These are phyloP conservation scores for Russula griseocarnosa DNA, from an alignment of 768 basidiomycete genomes.

Conservation along the genomic window DNA sequence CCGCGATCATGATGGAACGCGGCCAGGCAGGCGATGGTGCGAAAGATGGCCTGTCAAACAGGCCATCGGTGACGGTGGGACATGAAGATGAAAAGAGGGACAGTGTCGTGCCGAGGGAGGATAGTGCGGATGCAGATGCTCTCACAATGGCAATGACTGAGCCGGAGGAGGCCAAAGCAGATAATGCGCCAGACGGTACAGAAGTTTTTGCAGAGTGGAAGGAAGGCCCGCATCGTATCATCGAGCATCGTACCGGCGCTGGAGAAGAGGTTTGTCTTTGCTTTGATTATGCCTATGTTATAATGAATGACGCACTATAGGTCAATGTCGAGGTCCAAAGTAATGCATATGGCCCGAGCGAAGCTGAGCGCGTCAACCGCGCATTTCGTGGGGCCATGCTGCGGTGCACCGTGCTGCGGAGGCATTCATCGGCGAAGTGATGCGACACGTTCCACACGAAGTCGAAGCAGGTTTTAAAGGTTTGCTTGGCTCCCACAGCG, in stretches of 20 bases:
- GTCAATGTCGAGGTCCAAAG: constrained; percentile 38
- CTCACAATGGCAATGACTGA: constrained; percentile 24
- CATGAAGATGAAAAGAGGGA: constrained; percentile 28
- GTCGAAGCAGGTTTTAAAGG: constrained; percentile 28
- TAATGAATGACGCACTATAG: constrained; percentile 24
- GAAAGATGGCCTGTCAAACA: constrained; percentile 7
- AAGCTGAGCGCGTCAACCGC: constrained; percentile 33
- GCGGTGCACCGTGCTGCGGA: constrained; percentile 32
- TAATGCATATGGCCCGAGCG: constrained; percentile 34
- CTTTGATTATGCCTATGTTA: not conserved
- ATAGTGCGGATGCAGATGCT: constrained; percentile 12
- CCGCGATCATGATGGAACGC: constrained; percentile 46
- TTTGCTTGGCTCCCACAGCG: not conserved
- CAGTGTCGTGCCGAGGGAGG: constrained; percentile 27
- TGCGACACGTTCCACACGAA: constrained; percentile 22
- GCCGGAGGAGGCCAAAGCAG: constrained; percentile 33
- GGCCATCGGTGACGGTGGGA: constrained; percentile 23
- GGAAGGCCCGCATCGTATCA: constrained; percentile 63
- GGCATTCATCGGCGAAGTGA: constrained; percentile 27
- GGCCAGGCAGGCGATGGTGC: constrained; percentile 37
- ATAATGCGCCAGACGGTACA: constrained; percentile 45
- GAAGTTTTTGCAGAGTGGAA: constrained; percentile 54
- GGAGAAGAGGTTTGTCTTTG: constrained; percentile 59
- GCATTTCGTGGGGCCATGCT: constrained; percentile 31
- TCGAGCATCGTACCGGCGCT: constrained; percentile 56